A percentile compares a stretch with the other conserved stretches of the same genome.
Evolutionary conservation across 768 basidiomycete genomes (phyloP).

Genomic region (Tulasnella sp.): DNA sequence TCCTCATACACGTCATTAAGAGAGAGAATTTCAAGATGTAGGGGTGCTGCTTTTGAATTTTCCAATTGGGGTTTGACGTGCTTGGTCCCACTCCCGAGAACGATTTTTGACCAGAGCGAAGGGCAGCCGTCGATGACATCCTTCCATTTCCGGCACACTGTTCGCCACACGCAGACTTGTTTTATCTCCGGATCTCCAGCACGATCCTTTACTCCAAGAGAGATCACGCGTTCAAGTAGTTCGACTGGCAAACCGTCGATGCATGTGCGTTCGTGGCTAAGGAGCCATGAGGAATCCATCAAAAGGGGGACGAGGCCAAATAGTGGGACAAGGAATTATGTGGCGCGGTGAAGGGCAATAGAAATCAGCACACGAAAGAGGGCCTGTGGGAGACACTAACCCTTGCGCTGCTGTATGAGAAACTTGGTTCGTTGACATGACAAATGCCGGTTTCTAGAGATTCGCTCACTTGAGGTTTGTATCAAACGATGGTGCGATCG

Average conservation of each 20-base stretch:
- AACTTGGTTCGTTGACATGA: too few relatives aligned
- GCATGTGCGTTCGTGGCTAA: neutral
- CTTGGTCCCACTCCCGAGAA: neutral
- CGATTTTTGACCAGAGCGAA: neutral
- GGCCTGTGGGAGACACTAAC: too few relatives aligned
- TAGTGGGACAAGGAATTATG: too few relatives aligned
- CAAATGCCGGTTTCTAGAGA: too few relatives aligned
- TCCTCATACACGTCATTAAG: neutral
- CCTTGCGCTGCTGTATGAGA: too few relatives aligned
- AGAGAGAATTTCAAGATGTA: neutral
- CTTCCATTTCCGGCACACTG: neutral
- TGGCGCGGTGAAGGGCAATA: too few relatives aligned
- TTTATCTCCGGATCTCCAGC: neutral
- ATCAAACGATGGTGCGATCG: too few relatives aligned
- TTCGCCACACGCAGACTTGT: neutral
- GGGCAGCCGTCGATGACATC: neutral
- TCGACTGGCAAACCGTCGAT: neutral
- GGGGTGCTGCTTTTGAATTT: neutral
- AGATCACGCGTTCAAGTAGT: neutral
- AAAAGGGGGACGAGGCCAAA: too few relatives aligned
- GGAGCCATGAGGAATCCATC: neutral
- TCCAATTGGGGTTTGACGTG: neutral
- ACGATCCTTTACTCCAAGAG: neutral
- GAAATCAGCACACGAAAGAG: too few relatives aligned
- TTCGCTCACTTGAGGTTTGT: too few relatives aligned